Evolutionary conservation across 805 yeast genomes (phyloP).

Genomic region (Candida germanica): DNA sequence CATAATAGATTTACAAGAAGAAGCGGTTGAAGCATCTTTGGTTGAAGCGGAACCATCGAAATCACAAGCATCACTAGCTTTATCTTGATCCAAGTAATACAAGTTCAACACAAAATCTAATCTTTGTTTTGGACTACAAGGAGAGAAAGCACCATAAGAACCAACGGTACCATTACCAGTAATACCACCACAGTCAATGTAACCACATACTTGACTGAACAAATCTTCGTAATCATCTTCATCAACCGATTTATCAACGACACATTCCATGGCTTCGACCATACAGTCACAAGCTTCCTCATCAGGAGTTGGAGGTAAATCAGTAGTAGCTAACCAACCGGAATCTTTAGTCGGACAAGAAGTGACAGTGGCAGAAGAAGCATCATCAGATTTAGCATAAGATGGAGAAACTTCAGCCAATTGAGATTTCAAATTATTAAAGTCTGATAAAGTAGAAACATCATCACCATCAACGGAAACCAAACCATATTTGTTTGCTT

Average conservation of each 20-base stretch:
- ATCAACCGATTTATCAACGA: constrained; percentile 26
- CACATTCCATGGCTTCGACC: constrained; percentile 33
- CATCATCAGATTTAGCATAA: constrained; percentile 18
- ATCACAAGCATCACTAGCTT: constrained; percentile 30
- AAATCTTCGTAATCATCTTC: constrained; percentile 32
- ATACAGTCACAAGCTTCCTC: constrained; percentile 35
- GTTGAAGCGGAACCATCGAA: constrained; percentile 42
- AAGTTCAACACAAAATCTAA: constrained; percentile 38
- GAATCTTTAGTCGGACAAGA: constrained; percentile 34
- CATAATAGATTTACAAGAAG: constrained; percentile 55
- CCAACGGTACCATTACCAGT: constrained; percentile 37
- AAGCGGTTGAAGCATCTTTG: constrained; percentile 27
- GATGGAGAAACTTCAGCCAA: constrained; percentile 45
- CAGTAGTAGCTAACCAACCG: constrained; percentile 37
- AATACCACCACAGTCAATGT: constrained; percentile 36
- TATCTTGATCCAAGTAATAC: constrained; percentile 33
- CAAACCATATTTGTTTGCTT: constrained; percentile 71
- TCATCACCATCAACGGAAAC: constrained; percentile 49
- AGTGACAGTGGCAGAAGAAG: constrained; percentile 25
- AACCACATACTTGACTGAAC: constrained; percentile 31
- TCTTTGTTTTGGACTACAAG: constrained; percentile 33
- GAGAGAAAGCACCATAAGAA: constrained; percentile 41
- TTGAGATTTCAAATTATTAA: constrained; percentile 57
- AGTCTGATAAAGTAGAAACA: constrained; percentile 63
- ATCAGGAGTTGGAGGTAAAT: constrained; percentile 45